Evolutionary conservation across 1,284 basidiomycete genomes (phyloP).

Genomic region (Pseudozyma sp.): DNA sequence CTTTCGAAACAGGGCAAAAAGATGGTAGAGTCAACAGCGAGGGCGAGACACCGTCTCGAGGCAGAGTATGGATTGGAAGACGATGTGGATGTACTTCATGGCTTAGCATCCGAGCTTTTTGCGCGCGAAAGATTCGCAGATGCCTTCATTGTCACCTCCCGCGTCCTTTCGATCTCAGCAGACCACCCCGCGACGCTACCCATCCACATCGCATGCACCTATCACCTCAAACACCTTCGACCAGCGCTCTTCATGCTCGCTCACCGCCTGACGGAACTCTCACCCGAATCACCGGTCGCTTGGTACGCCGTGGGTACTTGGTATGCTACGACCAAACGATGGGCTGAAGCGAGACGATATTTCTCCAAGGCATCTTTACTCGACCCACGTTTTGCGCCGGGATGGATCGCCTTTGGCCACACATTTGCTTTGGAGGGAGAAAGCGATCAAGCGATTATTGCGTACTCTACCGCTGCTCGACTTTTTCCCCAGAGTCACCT

Average conservation of each 20-base stretch:
- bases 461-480: constrained; percentile 93
- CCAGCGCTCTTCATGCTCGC: constrained; percentile 94
- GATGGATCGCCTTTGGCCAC: constrained; percentile 98
- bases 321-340: constrained; percentile 88
- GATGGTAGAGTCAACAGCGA: constrained; percentile 16
- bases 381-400: constrained; percentile 93
- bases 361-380: constrained; percentile 89
- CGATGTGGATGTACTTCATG: constrained; percentile 91
- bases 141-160: constrained; percentile 83
- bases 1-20: constrained; percentile 77
- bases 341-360: constrained; percentile 65
- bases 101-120: constrained; percentile 91
- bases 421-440: constrained; percentile 97
- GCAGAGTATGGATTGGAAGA: constrained; percentile 76
- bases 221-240: constrained; percentile 88
- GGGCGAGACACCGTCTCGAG: constrained; percentile 75
- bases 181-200: constrained; percentile 75
- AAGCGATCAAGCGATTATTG: constrained; percentile 94
- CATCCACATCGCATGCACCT: constrained; percentile 96
- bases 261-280: constrained; percentile 88
- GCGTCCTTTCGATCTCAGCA: constrained; percentile 55
- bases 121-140: constrained; percentile 90
- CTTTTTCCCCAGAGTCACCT: constrained; percentile 94
- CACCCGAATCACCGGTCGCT: constrained; percentile 89
- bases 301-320: constrained; percentile 99